Percentiles rank a stretch among this genome's conserved stretches.
phyloP scores from a whole-genome alignment of 106 monocot genomes.

The Allium fistulosum region DNA sequence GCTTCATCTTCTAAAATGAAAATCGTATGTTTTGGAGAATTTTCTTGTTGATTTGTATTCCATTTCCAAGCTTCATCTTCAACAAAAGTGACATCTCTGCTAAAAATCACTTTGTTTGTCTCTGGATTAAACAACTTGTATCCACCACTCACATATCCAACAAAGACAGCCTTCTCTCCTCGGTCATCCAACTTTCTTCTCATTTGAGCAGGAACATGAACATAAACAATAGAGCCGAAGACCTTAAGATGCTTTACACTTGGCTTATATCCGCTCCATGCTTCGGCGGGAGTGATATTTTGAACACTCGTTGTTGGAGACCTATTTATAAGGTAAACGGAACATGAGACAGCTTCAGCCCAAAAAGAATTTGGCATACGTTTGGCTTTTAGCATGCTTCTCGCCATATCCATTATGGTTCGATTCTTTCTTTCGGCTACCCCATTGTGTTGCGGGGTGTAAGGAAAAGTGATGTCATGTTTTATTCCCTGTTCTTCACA shows the following conservation, averaged over 20 bases:
- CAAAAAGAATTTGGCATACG: not conserved
- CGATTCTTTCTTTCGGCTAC: conserved; percentile 2
- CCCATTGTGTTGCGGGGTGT: conserved; percentile 5
- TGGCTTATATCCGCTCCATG: not conserved
- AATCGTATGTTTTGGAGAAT: not conserved
- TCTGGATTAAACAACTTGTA: not conserved
- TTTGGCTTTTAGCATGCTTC: not conserved
- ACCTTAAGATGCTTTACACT: not conserved
- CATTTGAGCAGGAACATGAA: not conserved
- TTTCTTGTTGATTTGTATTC: not conserved
- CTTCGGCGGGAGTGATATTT: not conserved
- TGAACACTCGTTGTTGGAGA: not conserved
- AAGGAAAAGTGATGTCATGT: not conserved
- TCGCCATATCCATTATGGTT: conserved; percentile 1
- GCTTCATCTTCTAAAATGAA: not conserved
- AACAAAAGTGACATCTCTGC: not conserved
- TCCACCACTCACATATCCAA: not conserved
- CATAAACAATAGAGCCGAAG: not conserved
- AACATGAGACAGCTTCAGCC: conserved; percentile 4
- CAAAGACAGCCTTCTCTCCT: not conserved
- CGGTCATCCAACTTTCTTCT: not conserved
- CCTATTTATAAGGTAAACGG: not conserved
- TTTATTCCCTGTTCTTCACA: not conserved
- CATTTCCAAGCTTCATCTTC: not conserved
- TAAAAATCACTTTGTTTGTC: not conserved